These are phyloP conservation scores for Musa balbisiana DNA, from an alignment of 202 grass and related monocot genomes.

Conservation along the genomic window DNA sequence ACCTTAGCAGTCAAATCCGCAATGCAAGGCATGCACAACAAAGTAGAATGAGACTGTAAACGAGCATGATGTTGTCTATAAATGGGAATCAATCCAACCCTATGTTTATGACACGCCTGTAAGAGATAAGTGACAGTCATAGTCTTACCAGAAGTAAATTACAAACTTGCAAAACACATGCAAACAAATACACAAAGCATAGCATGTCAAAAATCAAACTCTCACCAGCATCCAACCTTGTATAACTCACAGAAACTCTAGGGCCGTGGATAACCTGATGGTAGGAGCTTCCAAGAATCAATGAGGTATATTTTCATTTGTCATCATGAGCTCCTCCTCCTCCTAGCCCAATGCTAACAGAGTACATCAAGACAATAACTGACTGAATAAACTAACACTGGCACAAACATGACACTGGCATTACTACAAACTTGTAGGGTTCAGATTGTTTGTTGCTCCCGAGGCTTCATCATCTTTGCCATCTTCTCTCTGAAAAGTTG, in stretches of 20 bases:
- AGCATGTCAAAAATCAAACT: neutral
- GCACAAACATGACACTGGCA: neutral
- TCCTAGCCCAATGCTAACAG: neutral
- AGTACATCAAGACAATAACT: neutral
- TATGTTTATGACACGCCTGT: too few relatives aligned
- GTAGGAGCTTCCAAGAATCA: neutral
- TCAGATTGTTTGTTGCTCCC: neutral
- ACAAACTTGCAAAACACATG: neutral
- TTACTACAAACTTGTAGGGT: neutral
- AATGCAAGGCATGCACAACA: too few relatives aligned
- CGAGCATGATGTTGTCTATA: too few relatives aligned
- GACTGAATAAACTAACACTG: neutral
- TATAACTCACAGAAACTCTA: neutral
- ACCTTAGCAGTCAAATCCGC: too few relatives aligned
- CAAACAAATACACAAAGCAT: neutral
- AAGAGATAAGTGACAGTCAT: too few relatives aligned
- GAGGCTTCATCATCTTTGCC: constrained; percentile 20
- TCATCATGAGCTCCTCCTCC: neutral
- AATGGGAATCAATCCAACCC: too few relatives aligned
- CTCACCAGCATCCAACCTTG: neutral
- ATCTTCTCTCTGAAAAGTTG: constrained; percentile 20
- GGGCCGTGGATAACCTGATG: neutral
- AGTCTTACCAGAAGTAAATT: too few relatives aligned
- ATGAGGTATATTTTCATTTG: neutral
- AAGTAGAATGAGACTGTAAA: too few relatives aligned